Evolutionary conservation across 2,329 filamentous ascomycete genomes (phyloP).

Genomic region (Sporothrix euskadiensis): DNA sequence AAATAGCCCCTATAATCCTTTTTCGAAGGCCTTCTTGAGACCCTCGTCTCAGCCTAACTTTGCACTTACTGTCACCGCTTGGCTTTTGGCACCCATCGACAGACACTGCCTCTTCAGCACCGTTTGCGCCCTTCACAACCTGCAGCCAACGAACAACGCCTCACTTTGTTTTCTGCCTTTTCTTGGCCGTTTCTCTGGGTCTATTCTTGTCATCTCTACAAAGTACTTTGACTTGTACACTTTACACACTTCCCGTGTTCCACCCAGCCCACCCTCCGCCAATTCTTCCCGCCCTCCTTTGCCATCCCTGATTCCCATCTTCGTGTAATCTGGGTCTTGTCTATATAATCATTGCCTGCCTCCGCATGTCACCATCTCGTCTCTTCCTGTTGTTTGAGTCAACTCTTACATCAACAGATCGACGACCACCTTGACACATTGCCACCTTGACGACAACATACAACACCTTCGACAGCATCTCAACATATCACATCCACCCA

Average conservation of each 20-base stretch:
- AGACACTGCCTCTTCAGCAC: constrained; percentile 13
- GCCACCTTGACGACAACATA: background rate
- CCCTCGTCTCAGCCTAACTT: background rate
- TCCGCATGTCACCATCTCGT: constrained; percentile 10
- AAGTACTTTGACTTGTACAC: background rate
- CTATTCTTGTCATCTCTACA: background rate
- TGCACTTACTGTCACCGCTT: background rate
- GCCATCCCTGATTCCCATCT: constrained; percentile 5
- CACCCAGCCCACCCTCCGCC: constrained; percentile 12
- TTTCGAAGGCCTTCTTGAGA: background rate
- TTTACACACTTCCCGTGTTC: constrained; percentile 1
- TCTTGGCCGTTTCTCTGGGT: background rate
- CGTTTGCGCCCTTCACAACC: background rate
- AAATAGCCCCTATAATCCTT: background rate
- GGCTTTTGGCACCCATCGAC: background rate
- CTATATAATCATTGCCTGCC: constrained; percentile 22
- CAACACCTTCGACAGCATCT: background rate
- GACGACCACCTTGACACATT: background rate
- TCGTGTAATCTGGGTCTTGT: constrained; percentile 2
- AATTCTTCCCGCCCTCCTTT: constrained; percentile 6
- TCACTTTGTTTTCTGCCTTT: background rate
- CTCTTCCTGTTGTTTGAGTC: background rate
- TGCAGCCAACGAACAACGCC: constrained; percentile 5
- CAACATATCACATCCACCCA: background rate
- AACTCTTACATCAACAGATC: constrained; percentile 6